Percentiles rank a stretch among this genome's conserved stretches.
These are phyloP conservation scores for Penstemon barbatus DNA, from an alignment of 257 asterid genomes.

Conservation along the genomic window DNA sequence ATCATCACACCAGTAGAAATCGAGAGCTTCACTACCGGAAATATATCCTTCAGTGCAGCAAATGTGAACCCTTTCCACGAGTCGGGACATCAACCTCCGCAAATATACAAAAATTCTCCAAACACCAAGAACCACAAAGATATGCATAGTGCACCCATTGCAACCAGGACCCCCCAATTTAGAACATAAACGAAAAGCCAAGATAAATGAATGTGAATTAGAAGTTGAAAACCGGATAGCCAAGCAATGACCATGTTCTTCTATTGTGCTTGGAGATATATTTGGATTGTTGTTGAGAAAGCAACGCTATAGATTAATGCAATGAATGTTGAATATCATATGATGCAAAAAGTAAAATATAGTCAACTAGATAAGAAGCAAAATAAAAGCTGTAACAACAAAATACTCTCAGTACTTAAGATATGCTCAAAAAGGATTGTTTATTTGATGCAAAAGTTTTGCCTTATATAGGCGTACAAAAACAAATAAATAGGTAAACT, in stretches of 20 bases:
- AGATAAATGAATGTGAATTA: too few relatives aligned
- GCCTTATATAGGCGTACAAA: too few relatives aligned
- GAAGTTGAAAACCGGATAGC: constrained; percentile 27
- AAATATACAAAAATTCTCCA: constrained; percentile 50
- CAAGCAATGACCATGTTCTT: constrained; percentile 53
- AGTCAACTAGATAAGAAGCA: too few relatives aligned
- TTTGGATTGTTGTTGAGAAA: constrained; percentile 57
- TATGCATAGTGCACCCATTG: constrained; percentile 54
- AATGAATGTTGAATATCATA: constrained; percentile 28
- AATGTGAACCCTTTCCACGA: constrained; percentile 63
- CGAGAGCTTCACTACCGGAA: constrained; percentile 63
- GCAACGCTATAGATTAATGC: constrained; percentile 49
- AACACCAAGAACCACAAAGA: constrained; percentile 50
- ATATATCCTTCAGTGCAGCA: constrained; percentile 50
- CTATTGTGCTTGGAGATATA: constrained; percentile 66
- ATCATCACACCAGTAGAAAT: constrained; percentile 61
- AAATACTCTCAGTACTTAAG: too few relatives aligned
- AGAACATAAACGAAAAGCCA: not conserved
- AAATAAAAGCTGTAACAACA: too few relatives aligned
- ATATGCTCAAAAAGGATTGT: too few relatives aligned
- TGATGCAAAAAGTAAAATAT: too few relatives aligned
- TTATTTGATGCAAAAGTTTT: too few relatives aligned
- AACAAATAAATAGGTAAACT: too few relatives aligned
- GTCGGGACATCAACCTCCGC: constrained; percentile 65
- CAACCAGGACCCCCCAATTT: constrained; percentile 49